Base-by-base conservation (phyloP, 1,284 basidiomycete species). In the Ustilago lituana region DNA sequence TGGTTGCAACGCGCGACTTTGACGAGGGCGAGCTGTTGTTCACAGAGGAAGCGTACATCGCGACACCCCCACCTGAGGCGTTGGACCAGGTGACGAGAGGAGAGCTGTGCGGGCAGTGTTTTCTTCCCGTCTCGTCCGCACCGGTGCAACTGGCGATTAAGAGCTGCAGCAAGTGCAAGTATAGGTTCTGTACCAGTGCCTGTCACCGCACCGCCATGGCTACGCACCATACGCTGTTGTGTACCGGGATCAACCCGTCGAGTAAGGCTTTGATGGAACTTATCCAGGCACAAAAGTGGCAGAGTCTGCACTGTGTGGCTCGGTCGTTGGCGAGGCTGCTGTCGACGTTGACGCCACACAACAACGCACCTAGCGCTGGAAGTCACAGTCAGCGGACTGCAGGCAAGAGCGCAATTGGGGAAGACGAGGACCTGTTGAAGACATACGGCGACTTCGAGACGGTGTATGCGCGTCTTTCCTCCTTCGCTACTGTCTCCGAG, bases 161-260 rank as follows among this genome's bases (percentile, higher is more conserved):
- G 33, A 36, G 35, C 29, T 75, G 73, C 32, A 7, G 27, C 40
- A 52, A 37, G 17, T 71, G 63, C 73, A 84, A 86, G 12, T 87
- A 88, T 8, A 84, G 87, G 35, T 94, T 92, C 84, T 94, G 92
- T 84, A 91, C 88, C 66, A 86, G 90, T 4, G 85, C 91, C 1
- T 94, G 92, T 78, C 85, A 87, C 14, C 81, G 86, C 7, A 87
- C 89, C 17, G 86, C 87, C 0, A 66, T 75, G 5, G 85, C 85
- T 0, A 86, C 85, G 51, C 86, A 87, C 8, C 91, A 93, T 66
- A 87, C 88, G 0, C 83, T 94, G 2, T 84, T 94, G 9, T 94
- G 92, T 74, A 85, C 88, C 1, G 85, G 87, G 1, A 87, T 88
- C 53, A 94, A 93, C 76, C 90, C 90, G 0, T 87, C 86, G 5